Evolutionary conservation across 441 rosid genomes (phyloP), one percentile per base, ranked within the genome.

Genomic region (Eutrema salsugineum): DNA sequence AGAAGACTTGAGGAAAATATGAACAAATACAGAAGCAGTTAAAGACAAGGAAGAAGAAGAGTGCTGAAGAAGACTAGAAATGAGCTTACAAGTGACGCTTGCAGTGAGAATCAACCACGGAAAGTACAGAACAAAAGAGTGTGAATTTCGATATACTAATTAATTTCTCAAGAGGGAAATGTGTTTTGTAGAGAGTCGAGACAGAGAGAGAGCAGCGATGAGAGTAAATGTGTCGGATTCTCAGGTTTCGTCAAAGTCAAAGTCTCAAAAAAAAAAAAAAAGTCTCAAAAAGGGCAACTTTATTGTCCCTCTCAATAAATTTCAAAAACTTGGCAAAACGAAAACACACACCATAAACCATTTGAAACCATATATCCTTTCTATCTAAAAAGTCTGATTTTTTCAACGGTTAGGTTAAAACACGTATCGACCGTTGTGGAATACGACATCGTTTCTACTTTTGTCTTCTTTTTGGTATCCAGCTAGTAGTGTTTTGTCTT

Each of bases 271-370:
- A 24, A n/a, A n/a, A n/a, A n/a, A n/a, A n/a, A n/a, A 70, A 69
- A 64, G 42, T 64, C 19, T 68, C 7, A 11, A 51, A 70, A 48
- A 24, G n/a, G 42, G 17, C 0, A 39, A 54, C 88, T 81, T 83
- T 87, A 73, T 83, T 77, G 57, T 77, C 85, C 79, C 88, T 49
- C 91, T 74, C 85, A 55, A 54, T 65, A 48, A 64, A 80, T 79
- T 88, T 91, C 80, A 84, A 86, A 88, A 75, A 53, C 64, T 43
- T 22, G 5, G 30, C 33, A 38, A 40, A 56, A 5, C 9, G 20
- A 46, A 44, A 63, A 28, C 5, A 42, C 6, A 28, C 10, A 47
- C 28, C 12, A 57, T 58, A 59, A 33, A 32, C 2, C n/a, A 50
- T 42, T 71, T 63, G 10, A 54, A 69, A 63, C 42, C 22, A 57